Conservation (phyloP, 345 rosid species). For the Aethionema arabicum region DNA sequence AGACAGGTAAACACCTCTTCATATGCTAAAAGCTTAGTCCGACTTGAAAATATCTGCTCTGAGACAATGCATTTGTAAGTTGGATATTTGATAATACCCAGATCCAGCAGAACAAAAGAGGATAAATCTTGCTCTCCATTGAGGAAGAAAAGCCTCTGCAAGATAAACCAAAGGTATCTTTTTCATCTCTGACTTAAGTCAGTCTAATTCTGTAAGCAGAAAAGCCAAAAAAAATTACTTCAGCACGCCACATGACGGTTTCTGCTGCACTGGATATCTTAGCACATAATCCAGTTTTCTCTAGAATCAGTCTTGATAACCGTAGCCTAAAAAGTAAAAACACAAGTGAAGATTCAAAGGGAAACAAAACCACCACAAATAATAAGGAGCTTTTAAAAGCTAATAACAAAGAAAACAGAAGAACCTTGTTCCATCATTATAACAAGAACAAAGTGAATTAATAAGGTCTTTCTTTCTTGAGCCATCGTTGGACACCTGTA, state of each 20-base stretch:
- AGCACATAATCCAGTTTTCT: conserved; percentile 56
- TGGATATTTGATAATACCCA: conserved; percentile 81
- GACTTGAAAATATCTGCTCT: conserved; percentile 54
- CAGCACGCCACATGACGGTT: conserved; percentile 78
- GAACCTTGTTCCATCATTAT: conserved; percentile 58
- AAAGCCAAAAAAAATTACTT: conserved; percentile 46
- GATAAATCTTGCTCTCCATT: conserved; percentile 88
- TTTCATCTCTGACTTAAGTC: conserved; percentile 4
- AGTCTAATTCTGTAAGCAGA: not conserved
- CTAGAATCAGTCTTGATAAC: conserved; percentile 50
- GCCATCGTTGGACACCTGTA: conserved; percentile 49
- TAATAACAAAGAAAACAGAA: conserved; percentile 15
- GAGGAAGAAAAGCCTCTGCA: conserved; percentile 94
- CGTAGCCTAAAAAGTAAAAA: conserved; percentile 48
- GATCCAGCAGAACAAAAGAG: conserved; percentile 75
- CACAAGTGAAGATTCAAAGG: conserved; percentile 1
- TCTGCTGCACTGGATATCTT: conserved; percentile 61
- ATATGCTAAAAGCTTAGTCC: conserved; percentile 63
- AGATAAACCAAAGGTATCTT: conserved; percentile 11
- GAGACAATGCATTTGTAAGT: conserved; percentile 61
- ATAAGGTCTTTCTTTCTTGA: conserved; percentile 71
- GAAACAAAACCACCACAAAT: not conserved
- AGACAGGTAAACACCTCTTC: conserved; percentile 71
- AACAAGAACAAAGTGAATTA: conserved; percentile 51
- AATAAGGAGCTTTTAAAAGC: not conserved